Evolutionary conservation across 139 green algal genomes (phyloP).

Genomic region (Chlorella sp.): DNA sequence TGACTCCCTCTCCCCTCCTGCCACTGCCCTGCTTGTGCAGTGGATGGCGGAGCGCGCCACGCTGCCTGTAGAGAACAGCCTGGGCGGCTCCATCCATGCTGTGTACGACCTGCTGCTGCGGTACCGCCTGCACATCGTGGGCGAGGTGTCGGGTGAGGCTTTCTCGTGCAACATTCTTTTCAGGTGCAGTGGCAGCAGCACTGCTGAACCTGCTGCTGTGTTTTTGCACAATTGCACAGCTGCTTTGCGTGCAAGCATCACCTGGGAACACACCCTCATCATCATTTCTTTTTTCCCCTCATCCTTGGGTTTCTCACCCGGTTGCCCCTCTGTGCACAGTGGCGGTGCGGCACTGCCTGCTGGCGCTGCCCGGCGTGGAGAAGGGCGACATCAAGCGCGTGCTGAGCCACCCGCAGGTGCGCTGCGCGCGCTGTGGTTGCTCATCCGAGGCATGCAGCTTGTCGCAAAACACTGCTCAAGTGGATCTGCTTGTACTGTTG

Average conservation of each 20-base stretch:
- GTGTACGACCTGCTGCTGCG: slow-evolving; percentile 92
- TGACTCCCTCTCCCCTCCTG: no score
- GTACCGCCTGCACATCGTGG: slow-evolving; percentile 89
- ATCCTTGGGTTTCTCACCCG: no score
- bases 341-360: slow-evolving; percentile 93
- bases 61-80: slow-evolving; percentile 85
- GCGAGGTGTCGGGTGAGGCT: slow-evolving; percentile 67
- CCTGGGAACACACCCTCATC: no score
- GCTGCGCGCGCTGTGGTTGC: no score
- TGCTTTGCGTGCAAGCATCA: no score
- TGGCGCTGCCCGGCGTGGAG: slow-evolving; percentile 87
- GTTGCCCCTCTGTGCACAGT: slow-evolving; percentile 37
- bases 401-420: slow-evolving; percentile 86
- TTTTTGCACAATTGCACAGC: no score
- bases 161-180: background rate
- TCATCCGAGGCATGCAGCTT: no score
- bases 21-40: slow-evolving; percentile 19
- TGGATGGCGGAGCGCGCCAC: slow-evolving; percentile 78
- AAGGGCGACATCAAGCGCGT: slow-evolving; percentile 84
- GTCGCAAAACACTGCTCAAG: no score
- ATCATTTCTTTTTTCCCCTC: no score
- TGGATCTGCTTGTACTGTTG: no score
- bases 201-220: no score
- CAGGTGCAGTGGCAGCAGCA: no score
- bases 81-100: slow-evolving; percentile 84